These are phyloP conservation scores for Paraconiothyrium brasiliense DNA, from an alignment of 2,329 filamentous ascomycete genomes.

Conservation along the genomic window DNA sequence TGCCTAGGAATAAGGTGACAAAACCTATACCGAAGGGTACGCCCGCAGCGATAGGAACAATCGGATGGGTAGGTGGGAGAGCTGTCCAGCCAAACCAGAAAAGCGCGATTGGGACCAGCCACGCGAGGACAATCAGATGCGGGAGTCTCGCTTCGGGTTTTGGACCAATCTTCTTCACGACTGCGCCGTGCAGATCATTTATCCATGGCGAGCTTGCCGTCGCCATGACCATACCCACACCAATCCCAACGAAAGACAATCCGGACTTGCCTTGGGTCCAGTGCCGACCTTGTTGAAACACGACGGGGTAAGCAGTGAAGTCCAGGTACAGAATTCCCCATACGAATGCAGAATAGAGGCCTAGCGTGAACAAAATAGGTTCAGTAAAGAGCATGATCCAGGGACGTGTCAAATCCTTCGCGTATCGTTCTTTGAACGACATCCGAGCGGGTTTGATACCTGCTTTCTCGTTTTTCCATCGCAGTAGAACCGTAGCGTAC, in stretches of 20 bases:
- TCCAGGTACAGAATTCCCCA: conserved; percentile 70
- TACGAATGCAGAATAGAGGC: conserved; percentile 72
- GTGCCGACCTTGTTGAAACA: conserved; percentile 9
- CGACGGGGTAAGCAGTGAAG: conserved; percentile 26
- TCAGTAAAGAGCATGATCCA: conserved; percentile 69
- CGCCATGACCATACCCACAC: conserved; percentile 17
- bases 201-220: conserved; percentile 17
- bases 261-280: conserved; percentile 17
- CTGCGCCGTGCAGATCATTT: conserved; percentile 16
- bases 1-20: conserved; percentile 18
- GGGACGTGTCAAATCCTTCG: conserved; percentile 72
- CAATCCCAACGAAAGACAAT: conserved; percentile 19
- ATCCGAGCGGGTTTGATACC: conserved; percentile 64
- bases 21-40: conserved; percentile 20
- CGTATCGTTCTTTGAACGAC: conserved; percentile 63
- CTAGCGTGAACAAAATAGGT: conserved; percentile 73
- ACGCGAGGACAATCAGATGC: conserved; percentile 66
- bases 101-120: conserved; percentile 69
- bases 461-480: conserved; percentile 50
- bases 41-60: conserved; percentile 52
- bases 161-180: conserved; percentile 14
- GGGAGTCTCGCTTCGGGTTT: conserved; percentile 76
- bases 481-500: conserved; percentile 60
- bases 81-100: conserved; percentile 74
- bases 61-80: conserved; percentile 65